phyloP scores from a whole-genome alignment of 1,284 basidiomycete species.

The Pseudozyma hubeiensis region DNA sequence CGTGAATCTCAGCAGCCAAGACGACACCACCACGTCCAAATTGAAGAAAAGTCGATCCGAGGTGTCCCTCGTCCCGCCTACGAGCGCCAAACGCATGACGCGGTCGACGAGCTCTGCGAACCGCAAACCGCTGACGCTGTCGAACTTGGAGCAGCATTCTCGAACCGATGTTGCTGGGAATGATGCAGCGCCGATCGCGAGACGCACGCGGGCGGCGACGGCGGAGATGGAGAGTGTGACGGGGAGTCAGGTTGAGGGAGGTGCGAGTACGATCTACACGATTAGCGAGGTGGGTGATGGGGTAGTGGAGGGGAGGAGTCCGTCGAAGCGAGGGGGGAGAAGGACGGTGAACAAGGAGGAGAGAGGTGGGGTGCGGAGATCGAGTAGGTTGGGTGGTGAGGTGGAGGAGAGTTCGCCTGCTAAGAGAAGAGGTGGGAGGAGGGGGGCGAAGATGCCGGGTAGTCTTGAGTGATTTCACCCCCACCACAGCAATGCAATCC shows the following conservation, averaged over 20 bases:
- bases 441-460: slow-evolving; percentile 32
- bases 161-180: background rate
- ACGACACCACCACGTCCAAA: background rate
- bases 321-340: slow-evolving; percentile 6
- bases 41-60: slow-evolving; percentile 30
- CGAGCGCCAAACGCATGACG: slow-evolving; percentile 19
- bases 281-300: slow-evolving; percentile 42
- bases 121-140: slow-evolving; percentile 47
- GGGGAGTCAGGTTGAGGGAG: slow-evolving; percentile 17
- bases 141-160: slow-evolving; percentile 40
- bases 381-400: slow-evolving; percentile 35
- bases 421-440: slow-evolving; percentile 17
- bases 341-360: background rate
- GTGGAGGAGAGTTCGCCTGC: slow-evolving; percentile 14
- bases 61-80: background rate
- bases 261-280: slow-evolving; percentile 43
- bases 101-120: slow-evolving; percentile 38
- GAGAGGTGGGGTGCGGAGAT: slow-evolving; percentile 22
- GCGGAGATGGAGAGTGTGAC: slow-evolving; percentile 38
- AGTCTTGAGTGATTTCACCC: slow-evolving; percentile 20
- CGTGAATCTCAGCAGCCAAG: slow-evolving; percentile 8
- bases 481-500: no score
- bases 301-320: slow-evolving; percentile 1
- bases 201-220: slow-evolving; percentile 43
- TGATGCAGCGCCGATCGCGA: slow-evolving; percentile 34